Evolutionary conservation across 306 rosid genomes (phyloP).

Genomic region (Cucurbita argyrosperma): DNA sequence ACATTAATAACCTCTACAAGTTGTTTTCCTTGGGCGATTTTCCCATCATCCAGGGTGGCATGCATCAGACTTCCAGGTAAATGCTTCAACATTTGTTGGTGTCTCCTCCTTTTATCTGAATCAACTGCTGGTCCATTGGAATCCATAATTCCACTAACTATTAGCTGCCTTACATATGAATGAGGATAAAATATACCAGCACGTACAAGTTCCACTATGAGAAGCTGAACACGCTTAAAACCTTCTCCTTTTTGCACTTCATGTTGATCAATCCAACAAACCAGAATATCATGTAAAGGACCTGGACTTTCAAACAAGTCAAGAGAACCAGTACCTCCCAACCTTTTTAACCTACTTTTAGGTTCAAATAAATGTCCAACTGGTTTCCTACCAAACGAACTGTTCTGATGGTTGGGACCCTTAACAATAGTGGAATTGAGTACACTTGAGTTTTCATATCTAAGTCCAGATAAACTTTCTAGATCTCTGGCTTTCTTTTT

Average conservation of each 20-base stretch:
- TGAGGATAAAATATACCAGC: conserved; percentile 76
- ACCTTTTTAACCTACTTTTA: conserved; percentile 22
- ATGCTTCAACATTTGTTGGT: conserved; percentile 51
- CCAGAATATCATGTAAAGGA: conserved; percentile 81
- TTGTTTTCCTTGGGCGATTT: conserved; percentile 40
- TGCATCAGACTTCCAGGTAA: conserved; percentile 46
- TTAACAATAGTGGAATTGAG: conserved; percentile 9
- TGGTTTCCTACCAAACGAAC: conserved; percentile 14
- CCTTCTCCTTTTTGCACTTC: conserved; percentile 70
- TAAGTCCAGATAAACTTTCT: conserved; percentile 24
- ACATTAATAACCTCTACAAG: conserved; percentile 47
- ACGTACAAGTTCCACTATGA: conserved; percentile 58
- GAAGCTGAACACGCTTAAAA: conserved; percentile 54
- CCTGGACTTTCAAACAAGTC: conserved; percentile 73
- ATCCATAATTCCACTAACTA: conserved; percentile 86
- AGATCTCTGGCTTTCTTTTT: conserved; percentile 51
- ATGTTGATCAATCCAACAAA: conserved; percentile 99
- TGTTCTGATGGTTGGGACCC: conserved; percentile 25
- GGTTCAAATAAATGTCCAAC: conserved; percentile 20
- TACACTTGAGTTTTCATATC: conserved; percentile 20
- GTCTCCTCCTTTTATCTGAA: conserved; percentile 52
- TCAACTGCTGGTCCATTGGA: conserved; percentile 35
- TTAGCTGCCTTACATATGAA: conserved; percentile 86
- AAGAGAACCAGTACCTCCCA: conserved; percentile 15
- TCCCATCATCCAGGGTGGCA: conserved; percentile 55